Base-by-base conservation (phyloP, 306 rosid species). In the Biancaea sappan region DNA sequence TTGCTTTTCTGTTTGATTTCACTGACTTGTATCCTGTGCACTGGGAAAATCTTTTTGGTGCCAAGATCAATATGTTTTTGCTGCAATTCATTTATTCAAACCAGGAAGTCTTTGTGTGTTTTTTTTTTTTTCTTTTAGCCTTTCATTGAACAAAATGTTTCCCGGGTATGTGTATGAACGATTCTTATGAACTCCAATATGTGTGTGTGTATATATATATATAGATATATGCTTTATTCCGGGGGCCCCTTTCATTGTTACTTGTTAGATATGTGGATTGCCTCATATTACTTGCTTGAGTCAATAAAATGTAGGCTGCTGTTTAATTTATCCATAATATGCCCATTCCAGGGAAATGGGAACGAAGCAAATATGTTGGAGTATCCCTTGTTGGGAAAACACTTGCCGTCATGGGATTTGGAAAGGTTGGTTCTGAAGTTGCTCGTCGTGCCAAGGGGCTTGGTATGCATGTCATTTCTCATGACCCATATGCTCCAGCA, bases 381-480 rank as follows among this genome's bases (percentile, higher is more conserved):
- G 99, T 92, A 22, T 95, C 99, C 44, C 90, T 95, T 28, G 98
- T 95, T 28, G 99, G 99, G 38, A 95, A 95, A 76, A 95, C 98
- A 51, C 92, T 95, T 58, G 98, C 96, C 2, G 92, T 95, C 44
- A 58, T 95, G 93, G 99, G 99, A n/a, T 95, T 95, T 25, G 99
- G 99, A 10, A 95, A 95, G 86, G 99, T 95, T 61, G 99, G 99
- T 69, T 57, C 98, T 56, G 99, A 95, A 81, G 99, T 95, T 80
- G 97, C 99, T 38, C 89, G 99, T 31, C 90, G 99, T 43, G 99
- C 99, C 28, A 95, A 85, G 90, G 99, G 99, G 21, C 97, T 95
- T 53, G 99, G 99, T 7, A 95, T 95, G 99, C 90, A 87, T 56
- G 99, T 95, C 59, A 92, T 95, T 63, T 86, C 99, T 3, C 99